Conservation (phyloP, 2,329 filamentous ascomycete genomes). For the Periglandula ipomoeae region DNA sequence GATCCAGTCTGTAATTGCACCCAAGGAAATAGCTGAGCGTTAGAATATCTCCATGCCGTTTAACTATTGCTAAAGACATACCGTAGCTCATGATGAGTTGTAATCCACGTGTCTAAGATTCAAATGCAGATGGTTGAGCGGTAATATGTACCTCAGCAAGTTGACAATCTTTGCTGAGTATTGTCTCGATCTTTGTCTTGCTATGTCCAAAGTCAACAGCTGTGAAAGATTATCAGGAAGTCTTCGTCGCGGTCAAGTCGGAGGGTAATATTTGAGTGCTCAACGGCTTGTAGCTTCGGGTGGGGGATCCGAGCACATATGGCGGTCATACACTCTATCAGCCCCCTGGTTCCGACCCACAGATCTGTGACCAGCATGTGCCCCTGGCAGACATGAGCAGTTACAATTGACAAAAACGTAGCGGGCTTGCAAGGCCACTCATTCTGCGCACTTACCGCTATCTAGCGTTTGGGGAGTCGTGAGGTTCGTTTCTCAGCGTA, state of each 20-base stretch:
- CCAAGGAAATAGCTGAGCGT: not conserved
- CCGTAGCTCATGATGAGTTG: slow-evolving; percentile 2
- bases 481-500: no score
- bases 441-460: no score
- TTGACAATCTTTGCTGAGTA: not conserved
- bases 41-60: not conserved
- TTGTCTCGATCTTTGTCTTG: not conserved
- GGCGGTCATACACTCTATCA: no score
- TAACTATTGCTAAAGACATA: not conserved
- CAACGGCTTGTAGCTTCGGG: not conserved
- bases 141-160: not conserved
- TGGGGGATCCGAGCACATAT: not conserved
- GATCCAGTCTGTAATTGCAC: slow-evolving; percentile 38
- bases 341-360: no score
- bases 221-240: not conserved
- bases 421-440: no score
- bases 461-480: no score
- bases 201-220: not conserved
- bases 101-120: not conserved
- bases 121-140: not conserved
- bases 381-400: no score
- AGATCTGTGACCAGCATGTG: no score
- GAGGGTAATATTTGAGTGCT: no score
- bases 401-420: no score
- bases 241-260: not conserved